Conservation (phyloP, 305 asterid species). For the Striga hermonthica region DNA sequence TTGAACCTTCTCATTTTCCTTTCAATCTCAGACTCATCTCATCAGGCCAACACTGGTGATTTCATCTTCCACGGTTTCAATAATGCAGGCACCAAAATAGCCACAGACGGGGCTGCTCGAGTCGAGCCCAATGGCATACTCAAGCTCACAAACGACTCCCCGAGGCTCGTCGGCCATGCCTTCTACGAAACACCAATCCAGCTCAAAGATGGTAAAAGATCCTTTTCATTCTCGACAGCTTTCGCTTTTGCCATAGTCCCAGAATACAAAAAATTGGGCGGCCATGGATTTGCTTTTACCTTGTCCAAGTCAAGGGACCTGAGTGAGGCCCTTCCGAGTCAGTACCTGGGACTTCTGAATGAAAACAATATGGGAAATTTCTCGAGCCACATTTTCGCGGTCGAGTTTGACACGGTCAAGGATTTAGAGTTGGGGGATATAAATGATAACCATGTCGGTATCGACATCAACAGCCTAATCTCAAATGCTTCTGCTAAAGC, state of each 20-base stretch:
- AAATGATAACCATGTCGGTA: conserved; percentile 65
- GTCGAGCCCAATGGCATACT: conserved; percentile 36
- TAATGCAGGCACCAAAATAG: conserved; percentile 27
- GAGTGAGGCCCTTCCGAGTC: conserved; percentile 47
- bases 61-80: conserved; percentile 52
- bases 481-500: conserved; percentile 52
- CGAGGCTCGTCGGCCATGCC: conserved; percentile 35
- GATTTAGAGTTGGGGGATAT: conserved; percentile 53
- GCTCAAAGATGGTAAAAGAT: conserved; percentile 32
- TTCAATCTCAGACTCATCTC: conserved; percentile 31
- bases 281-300: conserved; percentile 44
- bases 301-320: conserved; percentile 39
- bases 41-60: conserved; percentile 32
- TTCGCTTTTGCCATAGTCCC: conserved; percentile 39
- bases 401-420: conserved; percentile 64
- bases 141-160: conserved; percentile 33
- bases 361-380: conserved; percentile 40
- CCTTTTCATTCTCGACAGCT: conserved; percentile 37
- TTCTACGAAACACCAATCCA: conserved; percentile 33
- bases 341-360: conserved; percentile 57
- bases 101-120: conserved; percentile 31
- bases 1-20: conserved; percentile 29
- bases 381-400: conserved; percentile 63
- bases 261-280: conserved; percentile 32
- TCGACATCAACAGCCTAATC: conserved; percentile 51